Evolutionary conservation across 495 filamentous ascomycete genomes (phyloP).

Genomic region (Parathielavia hyrcaniae): DNA sequence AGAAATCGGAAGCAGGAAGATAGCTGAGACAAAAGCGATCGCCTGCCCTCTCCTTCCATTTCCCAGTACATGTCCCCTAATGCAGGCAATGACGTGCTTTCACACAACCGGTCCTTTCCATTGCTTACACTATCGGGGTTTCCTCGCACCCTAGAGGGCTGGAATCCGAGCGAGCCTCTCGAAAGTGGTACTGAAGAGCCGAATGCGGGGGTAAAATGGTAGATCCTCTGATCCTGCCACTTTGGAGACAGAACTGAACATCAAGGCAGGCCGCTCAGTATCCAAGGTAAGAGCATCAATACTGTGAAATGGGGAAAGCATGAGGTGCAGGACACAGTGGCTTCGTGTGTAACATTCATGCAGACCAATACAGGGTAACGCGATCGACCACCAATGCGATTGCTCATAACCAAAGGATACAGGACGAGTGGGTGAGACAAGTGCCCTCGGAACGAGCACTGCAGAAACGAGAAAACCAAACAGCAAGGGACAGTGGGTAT

Average conservation of each 20-base stretch:
- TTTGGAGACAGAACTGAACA: neutral
- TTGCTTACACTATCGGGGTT: neutral
- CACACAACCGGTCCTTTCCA: neutral
- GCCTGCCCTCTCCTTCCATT: neutral
- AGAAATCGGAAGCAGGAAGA: neutral
- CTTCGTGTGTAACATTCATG: too few relatives aligned
- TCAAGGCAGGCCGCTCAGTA: neutral
- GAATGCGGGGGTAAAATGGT: neutral
- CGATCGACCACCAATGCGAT: neutral
- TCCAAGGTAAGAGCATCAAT: neutral
- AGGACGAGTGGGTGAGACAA: neutral
- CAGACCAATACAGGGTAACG: neutral
- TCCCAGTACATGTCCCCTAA: neutral
- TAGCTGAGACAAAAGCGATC: neutral
- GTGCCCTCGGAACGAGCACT: neutral
- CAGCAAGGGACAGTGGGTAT: slow-evolving; percentile 10
- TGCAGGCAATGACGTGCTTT: neutral
- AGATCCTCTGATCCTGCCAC: neutral
- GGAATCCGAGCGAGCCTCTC: neutral
- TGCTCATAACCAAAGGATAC: slow-evolving; percentile 1
- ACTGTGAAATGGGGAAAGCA: too few relatives aligned
- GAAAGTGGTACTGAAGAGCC: neutral
- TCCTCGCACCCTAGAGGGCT: neutral
- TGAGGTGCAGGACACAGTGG: too few relatives aligned
- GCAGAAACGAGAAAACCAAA: neutral